Evolutionary conservation across 1,284 basidiomycete species (phyloP).

Genomic region (Austropuccinia psidii): DNA sequence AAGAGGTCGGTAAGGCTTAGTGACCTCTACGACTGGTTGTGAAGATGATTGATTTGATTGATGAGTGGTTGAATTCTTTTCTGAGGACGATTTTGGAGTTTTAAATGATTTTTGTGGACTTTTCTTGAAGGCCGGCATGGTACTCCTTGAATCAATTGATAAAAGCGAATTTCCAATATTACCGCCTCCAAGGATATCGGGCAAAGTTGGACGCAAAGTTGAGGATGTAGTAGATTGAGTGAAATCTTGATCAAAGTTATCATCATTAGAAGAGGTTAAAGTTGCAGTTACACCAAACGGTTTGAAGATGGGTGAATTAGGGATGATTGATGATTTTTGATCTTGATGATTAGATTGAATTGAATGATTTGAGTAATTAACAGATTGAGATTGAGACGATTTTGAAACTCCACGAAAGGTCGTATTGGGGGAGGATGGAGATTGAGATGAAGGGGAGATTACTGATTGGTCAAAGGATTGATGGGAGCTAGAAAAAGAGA

Average conservation of each 20-base stretch:
- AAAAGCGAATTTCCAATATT: not conserved
- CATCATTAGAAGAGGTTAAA: constrained; percentile 5
- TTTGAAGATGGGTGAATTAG: constrained; percentile 22
- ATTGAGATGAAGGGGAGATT: too few species aligned
- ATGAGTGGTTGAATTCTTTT: not conserved
- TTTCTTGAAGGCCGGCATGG: constrained; percentile 34
- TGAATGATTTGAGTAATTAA: too few species aligned
- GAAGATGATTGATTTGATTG: not conserved
- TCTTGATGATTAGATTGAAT: too few species aligned
- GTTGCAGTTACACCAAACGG: constrained; percentile 35
- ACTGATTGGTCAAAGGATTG: too few species aligned
- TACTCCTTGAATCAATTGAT: constrained; percentile 21
- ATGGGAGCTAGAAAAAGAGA: too few species aligned
- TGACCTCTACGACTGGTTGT: not conserved
- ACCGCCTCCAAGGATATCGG: constrained; percentile 33
- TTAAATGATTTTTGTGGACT: constrained; percentile 4
- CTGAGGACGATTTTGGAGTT: not conserved
- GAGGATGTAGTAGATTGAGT: not conserved
- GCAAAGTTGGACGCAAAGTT: constrained; percentile 14
- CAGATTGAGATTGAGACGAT: too few species aligned
- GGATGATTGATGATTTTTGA: not conserved
- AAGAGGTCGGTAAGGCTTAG: constrained; percentile 28
- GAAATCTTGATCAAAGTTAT: not conserved
- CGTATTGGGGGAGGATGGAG: too few species aligned
- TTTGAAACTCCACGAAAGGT: too few species aligned